A percentile compares a stretch with the other conserved stretches of the same genome.
Conservation (phyloP, 768 basidiomycete species). For the Phlebiopsis flavidoalba region DNA sequence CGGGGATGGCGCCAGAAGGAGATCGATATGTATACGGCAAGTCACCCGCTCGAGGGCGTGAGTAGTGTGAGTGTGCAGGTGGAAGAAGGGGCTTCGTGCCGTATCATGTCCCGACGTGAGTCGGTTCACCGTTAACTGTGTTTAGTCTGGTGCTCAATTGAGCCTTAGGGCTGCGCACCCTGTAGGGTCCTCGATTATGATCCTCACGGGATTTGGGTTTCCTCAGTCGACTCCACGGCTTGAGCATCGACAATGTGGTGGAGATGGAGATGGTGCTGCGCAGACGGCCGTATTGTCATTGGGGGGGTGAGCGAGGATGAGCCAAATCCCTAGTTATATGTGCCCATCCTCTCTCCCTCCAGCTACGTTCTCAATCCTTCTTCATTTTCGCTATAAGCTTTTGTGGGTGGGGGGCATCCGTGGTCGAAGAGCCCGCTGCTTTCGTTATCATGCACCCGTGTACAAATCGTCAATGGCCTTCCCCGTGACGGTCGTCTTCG, state of each 20-base stretch:
- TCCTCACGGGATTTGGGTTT: slow-evolving; percentile 87
- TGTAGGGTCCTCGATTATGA: slow-evolving; percentile 73
- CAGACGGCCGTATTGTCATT: slow-evolving; percentile 82
- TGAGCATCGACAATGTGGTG: slow-evolving; percentile 86
- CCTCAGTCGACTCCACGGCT: slow-evolving; percentile 73
- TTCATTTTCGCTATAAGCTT: too few species aligned
- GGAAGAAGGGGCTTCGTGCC: slow-evolving; percentile 52
- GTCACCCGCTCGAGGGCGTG: slow-evolving; percentile 54
- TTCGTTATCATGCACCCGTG: slow-evolving; percentile 45
- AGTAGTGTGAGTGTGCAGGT: slow-evolving; percentile 39
- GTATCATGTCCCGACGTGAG: slow-evolving; percentile 78
- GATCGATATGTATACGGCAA: slow-evolving; percentile 71
- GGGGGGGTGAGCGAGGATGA: slow-evolving; percentile 71
- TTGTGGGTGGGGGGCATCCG: too few species aligned
- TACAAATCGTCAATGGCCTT: slow-evolving; percentile 79
- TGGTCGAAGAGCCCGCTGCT: slow-evolving; percentile 43
- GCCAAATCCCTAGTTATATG: too few species aligned
- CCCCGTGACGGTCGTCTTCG: slow-evolving; percentile 86
- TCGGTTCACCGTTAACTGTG: slow-evolving; percentile 11
- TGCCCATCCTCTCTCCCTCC: slow-evolving; percentile 42
- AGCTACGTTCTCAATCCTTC: too few species aligned
- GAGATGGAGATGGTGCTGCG: slow-evolving; percentile 90
- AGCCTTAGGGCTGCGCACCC: slow-evolving; percentile 68
- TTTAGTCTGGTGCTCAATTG: not conserved
- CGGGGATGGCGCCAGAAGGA: slow-evolving; percentile 83